phyloP scores from a whole-genome alignment of 2,329 filamentous ascomycete genomes.

The Fusarium sp. region DNA sequence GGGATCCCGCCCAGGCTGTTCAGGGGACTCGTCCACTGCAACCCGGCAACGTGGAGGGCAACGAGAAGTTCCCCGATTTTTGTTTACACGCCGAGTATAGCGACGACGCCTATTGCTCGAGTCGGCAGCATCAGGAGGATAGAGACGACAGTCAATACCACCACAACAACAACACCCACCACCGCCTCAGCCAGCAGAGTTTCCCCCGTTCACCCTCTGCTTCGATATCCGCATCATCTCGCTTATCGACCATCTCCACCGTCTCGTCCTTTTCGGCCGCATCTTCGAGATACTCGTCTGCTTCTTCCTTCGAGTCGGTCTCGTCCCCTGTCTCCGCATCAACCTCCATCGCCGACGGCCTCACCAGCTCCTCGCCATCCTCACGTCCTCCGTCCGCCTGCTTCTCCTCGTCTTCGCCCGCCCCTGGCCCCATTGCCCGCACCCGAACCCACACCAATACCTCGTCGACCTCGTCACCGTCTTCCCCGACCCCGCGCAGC shows the following conservation, averaged over 20 bases:
- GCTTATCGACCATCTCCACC: slow-evolving; percentile 48
- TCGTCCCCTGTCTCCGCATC: slow-evolving; percentile 43
- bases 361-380: slow-evolving; percentile 22
- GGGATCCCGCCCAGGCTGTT: slow-evolving; percentile 34
- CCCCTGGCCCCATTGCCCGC: slow-evolving; percentile 34
- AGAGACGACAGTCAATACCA: slow-evolving; percentile 26
- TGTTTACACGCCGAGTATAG: slow-evolving; percentile 58
- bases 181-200: slow-evolving; percentile 47
- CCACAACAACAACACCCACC: slow-evolving; percentile 45
- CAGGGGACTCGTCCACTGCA: slow-evolving; percentile 49
- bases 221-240: slow-evolving; percentile 44
- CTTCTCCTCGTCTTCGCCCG: slow-evolving; percentile 31
- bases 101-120: slow-evolving; percentile 27
- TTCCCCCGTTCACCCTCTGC: slow-evolving; percentile 47
- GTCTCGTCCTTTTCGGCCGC: slow-evolving; percentile 38
- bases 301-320: slow-evolving; percentile 38
- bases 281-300: slow-evolving; percentile 42
- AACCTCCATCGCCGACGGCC: slow-evolving; percentile 30
- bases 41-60: slow-evolving; percentile 57
- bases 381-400: slow-evolving; percentile 20
- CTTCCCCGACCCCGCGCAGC: slow-evolving; percentile 55
- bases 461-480: slow-evolving; percentile 46
- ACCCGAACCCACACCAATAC: slow-evolving; percentile 41
- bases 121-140: slow-evolving; percentile 22
- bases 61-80: slow-evolving; percentile 59